Evolutionary conservation across 1,139 yeast genomes (phyloP), one percentile per base, ranked within the genome.

Genomic region (Magnusiomyces starmeri): DNA sequence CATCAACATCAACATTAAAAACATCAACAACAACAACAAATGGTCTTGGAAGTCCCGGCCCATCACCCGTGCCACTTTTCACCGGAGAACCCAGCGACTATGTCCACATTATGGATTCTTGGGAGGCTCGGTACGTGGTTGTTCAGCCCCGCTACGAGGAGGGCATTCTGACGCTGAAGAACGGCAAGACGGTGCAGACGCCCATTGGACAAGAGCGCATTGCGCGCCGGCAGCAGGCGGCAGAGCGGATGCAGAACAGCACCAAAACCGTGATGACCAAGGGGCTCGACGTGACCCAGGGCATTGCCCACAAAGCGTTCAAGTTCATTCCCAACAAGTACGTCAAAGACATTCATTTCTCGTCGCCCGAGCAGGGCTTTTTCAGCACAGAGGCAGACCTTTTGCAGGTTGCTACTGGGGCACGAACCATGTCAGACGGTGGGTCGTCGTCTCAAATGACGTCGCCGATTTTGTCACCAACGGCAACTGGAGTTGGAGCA

Each of bases 91-190:
- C 51, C 2, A 32, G 43, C 46, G 46, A 55, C 26, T 60, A 60
- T 46, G 56, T 53, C 6, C 54, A 50, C 12, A 57, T 63, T 32
- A 57, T 59, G 7, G 63, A 59, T 29, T 62, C 60, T 46, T 67
- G 70, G 70, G 63, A 61, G 49, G 53, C 56, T 16, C 57, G 65
- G 25, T 66, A 60, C 49, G 51, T 60, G 18, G 60, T 58, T 7
- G 56, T 65, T 44, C 67, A 61, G 55, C 64, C 62, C 26, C 61
- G 55, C 40, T 58, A 59, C 29, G 69, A 66, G 51, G 62, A 65
- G 45, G 68, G 66, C 6, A 54, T 67, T n/a, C 51, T 51, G 40
- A 51, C 61, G 0, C 18, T 66, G 6, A 54, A 61, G 21, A 57
- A 60, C 7, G 70, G 70, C 26, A 61, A 63, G 48, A 59, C 67